A percentile compares a stretch with the other conserved stretches of the same genome.
Conservation (phyloP, 768 basidiomycete genomes). For the Sporobolomyces phaffii region DNA sequence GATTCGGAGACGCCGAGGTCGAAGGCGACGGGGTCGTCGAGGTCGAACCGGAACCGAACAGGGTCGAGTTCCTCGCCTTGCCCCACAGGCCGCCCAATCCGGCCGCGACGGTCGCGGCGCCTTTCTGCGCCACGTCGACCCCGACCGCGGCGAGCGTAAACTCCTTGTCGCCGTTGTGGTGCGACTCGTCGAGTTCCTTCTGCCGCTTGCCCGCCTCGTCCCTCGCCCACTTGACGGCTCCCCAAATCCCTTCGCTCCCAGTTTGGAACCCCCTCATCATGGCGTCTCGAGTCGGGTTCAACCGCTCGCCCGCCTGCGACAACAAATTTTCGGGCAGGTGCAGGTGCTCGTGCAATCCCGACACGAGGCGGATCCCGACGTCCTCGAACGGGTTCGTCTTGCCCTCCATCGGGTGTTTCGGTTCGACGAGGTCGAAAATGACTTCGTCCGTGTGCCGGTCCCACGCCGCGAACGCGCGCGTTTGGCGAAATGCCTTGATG, state of each 20-base stretch:
- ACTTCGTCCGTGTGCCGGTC: constrained; percentile 81
- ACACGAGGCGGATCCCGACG: constrained; percentile 80
- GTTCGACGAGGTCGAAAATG: constrained; percentile 91
- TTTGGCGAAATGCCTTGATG: constrained; percentile 79
- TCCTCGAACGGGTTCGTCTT: constrained; percentile 84
- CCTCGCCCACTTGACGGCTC: neutral
- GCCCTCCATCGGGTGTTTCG: constrained; percentile 87
- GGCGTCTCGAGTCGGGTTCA: constrained; percentile 79
- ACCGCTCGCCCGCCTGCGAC: constrained; percentile 53
- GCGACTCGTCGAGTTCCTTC: neutral
- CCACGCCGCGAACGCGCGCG: constrained; percentile 85
- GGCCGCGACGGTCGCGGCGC: constrained; percentile 33
- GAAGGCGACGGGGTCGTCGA: neutral
- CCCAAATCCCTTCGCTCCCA: constrained; percentile 42
- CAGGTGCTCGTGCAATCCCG: constrained; percentile 90
- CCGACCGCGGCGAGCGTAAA: neutral
- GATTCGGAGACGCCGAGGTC: too few species aligned
- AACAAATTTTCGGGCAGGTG: constrained; percentile 57
- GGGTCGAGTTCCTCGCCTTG: neutral
- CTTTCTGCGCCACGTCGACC: constrained; percentile 33
- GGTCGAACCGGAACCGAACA: neutral
- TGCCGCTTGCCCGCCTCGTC: constrained; percentile 6
- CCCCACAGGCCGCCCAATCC: constrained; percentile 20
- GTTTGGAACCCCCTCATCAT: constrained; percentile 67
- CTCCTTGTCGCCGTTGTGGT: too few species aligned